Conservation (phyloP, 345 rosid species). For the Eucalyptus polyanthemos region DNA sequence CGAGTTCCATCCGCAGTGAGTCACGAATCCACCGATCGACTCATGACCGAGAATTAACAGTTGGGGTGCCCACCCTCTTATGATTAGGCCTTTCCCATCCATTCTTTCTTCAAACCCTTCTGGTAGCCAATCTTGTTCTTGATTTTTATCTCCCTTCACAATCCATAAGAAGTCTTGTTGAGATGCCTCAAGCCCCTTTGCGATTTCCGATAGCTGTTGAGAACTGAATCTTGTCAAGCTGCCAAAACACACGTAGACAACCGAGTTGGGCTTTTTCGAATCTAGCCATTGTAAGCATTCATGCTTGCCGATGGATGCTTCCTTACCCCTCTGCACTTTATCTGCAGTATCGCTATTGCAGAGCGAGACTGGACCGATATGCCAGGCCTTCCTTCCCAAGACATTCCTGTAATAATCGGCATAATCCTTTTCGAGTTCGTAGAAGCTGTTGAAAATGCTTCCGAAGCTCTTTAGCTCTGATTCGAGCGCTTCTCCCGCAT, state of each 20-base stretch:
- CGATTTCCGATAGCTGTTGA: conserved; percentile 5
- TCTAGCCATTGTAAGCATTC: conserved; percentile 26
- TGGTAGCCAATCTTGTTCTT: not conserved
- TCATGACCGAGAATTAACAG: conserved; percentile 8
- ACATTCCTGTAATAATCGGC: conserved; percentile 16
- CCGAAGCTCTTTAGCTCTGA: conserved; percentile 10
- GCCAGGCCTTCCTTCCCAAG: conserved; percentile 27
- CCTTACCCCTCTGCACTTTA: conserved; percentile 15
- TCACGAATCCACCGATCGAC: conserved; percentile 7
- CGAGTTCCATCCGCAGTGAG: conserved; percentile 21
- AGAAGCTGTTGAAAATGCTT: conserved; percentile 22
- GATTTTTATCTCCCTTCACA: not conserved
- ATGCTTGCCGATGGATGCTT: conserved; percentile 4
- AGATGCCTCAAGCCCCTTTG: conserved; percentile 3
- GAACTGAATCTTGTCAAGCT: conserved; percentile 19
- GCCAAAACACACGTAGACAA: conserved; percentile 39
- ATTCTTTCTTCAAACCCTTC: conserved; percentile 13
- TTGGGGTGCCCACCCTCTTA: conserved; percentile 16
- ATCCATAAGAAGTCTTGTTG: conserved; percentile 1
- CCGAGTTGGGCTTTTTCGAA: conserved; percentile 23
- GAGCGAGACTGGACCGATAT: conserved; percentile 30
- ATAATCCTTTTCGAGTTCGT: conserved; percentile 28
- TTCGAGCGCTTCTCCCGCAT: not conserved
- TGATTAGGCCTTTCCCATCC: not conserved
- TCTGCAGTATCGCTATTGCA: conserved; percentile 8